A percentile compares a stretch with the other conserved stretches of the same genome.
Evolutionary conservation across 805 yeast species (phyloP).

Genomic region (Ogataea methylovora): DNA sequence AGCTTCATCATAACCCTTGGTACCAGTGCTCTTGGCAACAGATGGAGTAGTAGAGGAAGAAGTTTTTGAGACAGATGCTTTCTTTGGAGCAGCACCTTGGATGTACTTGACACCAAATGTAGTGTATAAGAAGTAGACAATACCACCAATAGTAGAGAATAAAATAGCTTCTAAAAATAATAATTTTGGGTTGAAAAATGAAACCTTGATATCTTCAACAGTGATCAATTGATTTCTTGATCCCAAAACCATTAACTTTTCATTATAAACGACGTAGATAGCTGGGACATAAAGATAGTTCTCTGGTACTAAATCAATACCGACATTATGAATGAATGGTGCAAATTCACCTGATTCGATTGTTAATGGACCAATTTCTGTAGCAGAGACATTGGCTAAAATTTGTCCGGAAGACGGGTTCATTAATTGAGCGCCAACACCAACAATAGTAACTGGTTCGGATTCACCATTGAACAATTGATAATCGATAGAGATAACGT

Average conservation of each 20-base stretch:
- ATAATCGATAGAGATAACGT: conserved; percentile 44
- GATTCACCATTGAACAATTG: conserved; percentile 48
- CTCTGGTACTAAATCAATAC: conserved; percentile 49
- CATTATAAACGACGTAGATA: conserved; percentile 43
- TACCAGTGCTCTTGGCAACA: conserved; percentile 22
- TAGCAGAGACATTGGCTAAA: conserved; percentile 56
- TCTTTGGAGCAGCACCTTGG: conserved; percentile 27
- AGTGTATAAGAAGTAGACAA: conserved; percentile 40
- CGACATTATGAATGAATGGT: conserved; percentile 50
- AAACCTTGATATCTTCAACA: conserved; percentile 58
- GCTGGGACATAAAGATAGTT: conserved; percentile 55
- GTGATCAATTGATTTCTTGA: conserved; percentile 50
- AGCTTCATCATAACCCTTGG: conserved; percentile 29
- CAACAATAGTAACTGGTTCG: conserved; percentile 44
- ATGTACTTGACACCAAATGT: conserved; percentile 41
- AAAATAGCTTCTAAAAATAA: conserved; percentile 53
- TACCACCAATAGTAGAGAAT: conserved; percentile 36
- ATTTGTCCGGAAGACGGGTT: conserved; percentile 45
- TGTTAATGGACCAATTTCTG: conserved; percentile 52
- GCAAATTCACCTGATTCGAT: conserved; percentile 42
- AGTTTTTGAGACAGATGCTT: conserved; percentile 20
- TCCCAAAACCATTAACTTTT: conserved; percentile 45
- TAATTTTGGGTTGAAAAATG: conserved; percentile 68
- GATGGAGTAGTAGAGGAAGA: conserved; percentile 15
- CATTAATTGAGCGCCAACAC: conserved; percentile 60